phyloP scores from a whole-genome alignment of 2,329 filamentous ascomycete genomes.

The Arthrocladium fulminans region DNA sequence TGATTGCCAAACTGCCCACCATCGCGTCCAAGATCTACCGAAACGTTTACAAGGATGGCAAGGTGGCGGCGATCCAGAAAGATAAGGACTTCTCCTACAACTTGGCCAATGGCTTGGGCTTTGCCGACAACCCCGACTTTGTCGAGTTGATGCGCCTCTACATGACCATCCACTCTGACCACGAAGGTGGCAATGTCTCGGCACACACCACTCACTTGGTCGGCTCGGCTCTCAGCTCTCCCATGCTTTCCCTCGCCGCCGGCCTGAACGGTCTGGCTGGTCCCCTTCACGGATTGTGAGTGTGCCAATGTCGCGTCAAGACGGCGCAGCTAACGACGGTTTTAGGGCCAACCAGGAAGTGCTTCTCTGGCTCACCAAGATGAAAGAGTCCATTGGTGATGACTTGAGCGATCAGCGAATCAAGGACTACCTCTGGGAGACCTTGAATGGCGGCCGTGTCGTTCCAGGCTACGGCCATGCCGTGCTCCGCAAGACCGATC shows the following conservation, averaged over 20 bases:
- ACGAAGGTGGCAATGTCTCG: constrained; percentile 98
- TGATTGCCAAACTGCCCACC: constrained; percentile 98
- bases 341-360: constrained; percentile 90
- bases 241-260: constrained; percentile 91
- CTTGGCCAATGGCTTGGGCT: constrained; percentile 98
- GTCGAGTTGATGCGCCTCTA: constrained; percentile 97
- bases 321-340: constrained; percentile 18
- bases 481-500: constrained; percentile 98
- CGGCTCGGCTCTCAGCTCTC: constrained; percentile 90
- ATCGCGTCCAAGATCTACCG: constrained; percentile 99
- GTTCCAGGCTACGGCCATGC: constrained; percentile 98
- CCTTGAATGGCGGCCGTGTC: constrained; percentile 88
- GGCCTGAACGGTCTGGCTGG: constrained; percentile 97
- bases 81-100: constrained; percentile 99
- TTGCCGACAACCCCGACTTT: constrained; percentile 89
- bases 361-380: constrained; percentile 96
- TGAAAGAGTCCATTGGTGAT: constrained; percentile 91
- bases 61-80: constrained; percentile 91
- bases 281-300: constrained; percentile 82
- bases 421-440: constrained; percentile 97
- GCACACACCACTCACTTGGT: constrained; percentile 98
- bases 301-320: constrained; percentile 5
- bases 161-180: constrained; percentile 99
- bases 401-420: constrained; percentile 94
- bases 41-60: constrained; percentile 99